Conservation (phyloP, 495 filamentous ascomycete genomes). For the Aspergillus taichungensis region DNA sequence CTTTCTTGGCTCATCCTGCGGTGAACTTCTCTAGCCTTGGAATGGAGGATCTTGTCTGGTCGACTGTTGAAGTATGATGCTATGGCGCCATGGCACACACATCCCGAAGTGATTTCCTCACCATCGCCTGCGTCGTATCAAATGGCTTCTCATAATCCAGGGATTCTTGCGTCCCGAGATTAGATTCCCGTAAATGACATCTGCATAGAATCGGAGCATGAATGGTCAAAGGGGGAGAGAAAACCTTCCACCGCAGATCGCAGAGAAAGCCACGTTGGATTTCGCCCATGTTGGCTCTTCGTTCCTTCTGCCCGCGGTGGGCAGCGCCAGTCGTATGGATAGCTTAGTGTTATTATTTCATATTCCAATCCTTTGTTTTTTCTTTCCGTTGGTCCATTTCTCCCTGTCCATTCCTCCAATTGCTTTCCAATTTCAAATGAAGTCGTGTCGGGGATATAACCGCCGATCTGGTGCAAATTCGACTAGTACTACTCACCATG, state of each 20-base stretch:
- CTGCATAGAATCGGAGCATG: slow-evolving; percentile 6
- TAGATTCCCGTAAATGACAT: slow-evolving; percentile 2
- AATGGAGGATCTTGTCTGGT: slow-evolving; percentile 16
- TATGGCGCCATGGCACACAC: slow-evolving; percentile 30
- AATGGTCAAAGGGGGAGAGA: not conserved
- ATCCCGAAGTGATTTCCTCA: slow-evolving; percentile 4
- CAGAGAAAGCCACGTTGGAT: slow-evolving; percentile 6
- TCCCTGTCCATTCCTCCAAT: no score
- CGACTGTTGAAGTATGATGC: slow-evolving; percentile 20
- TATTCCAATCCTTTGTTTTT: no score
- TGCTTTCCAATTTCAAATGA: no score
- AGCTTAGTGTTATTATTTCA: no score
- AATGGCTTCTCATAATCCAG: not conserved
- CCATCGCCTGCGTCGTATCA: not conserved
- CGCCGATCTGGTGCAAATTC: no score
- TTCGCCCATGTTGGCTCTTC: no score
- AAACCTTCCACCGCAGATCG: slow-evolving; percentile 5
- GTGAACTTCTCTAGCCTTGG: slow-evolving; percentile 9
- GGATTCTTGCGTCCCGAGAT: slow-evolving; percentile 6
- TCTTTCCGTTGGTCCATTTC: no score
- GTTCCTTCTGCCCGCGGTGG: no score
- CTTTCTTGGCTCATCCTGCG: slow-evolving; percentile 15
- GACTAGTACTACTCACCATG: no score
- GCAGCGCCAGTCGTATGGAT: no score
- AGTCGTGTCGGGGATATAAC: no score